phyloP scores from a whole-genome alignment of 2,329 filamentous ascomycete species.

The Incumbomyces lentus region DNA sequence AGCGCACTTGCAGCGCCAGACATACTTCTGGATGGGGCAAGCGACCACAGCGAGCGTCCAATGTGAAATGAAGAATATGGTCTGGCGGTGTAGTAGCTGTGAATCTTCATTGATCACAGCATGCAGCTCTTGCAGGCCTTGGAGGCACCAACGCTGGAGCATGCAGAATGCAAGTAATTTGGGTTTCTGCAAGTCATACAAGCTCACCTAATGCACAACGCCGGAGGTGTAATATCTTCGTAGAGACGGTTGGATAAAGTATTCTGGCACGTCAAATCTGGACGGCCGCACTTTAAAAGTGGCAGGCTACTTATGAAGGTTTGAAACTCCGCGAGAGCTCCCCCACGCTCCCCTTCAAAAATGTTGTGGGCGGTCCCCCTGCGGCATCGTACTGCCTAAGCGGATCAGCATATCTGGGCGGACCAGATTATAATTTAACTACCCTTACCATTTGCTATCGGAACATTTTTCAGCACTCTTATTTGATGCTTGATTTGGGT shows the following conservation, averaged over 20 bases:
- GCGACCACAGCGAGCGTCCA: background rate
- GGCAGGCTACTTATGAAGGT: no score
- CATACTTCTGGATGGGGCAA: conserved; percentile 12
- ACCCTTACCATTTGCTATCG: no score
- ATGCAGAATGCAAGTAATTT: conserved; percentile 3
- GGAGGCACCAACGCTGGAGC: background rate
- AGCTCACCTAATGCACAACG: background rate
- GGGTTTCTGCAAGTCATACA: conserved; percentile 5
- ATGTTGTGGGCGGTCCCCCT: no score
- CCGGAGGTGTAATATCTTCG: no score
- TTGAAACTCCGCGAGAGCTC: no score
- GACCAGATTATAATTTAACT: no score
- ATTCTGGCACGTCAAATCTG: background rate
- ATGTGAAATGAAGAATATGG: background rate
- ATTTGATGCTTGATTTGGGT: background rate
- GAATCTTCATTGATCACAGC: conserved; percentile 1
- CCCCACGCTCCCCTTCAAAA: no score
- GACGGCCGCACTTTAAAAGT: conserved; percentile 5
- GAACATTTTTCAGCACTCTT: background rate
- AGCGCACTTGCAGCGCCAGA: conserved; percentile 45
- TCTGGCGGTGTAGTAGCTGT: conserved; percentile 7
- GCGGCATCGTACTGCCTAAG: no score
- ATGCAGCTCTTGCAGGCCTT: background rate
- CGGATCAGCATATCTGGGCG: no score
- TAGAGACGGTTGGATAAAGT: background rate